These are phyloP conservation scores for Podospora comata DNA, from an alignment of 495 filamentous ascomycete species.

Conservation along the genomic window DNA sequence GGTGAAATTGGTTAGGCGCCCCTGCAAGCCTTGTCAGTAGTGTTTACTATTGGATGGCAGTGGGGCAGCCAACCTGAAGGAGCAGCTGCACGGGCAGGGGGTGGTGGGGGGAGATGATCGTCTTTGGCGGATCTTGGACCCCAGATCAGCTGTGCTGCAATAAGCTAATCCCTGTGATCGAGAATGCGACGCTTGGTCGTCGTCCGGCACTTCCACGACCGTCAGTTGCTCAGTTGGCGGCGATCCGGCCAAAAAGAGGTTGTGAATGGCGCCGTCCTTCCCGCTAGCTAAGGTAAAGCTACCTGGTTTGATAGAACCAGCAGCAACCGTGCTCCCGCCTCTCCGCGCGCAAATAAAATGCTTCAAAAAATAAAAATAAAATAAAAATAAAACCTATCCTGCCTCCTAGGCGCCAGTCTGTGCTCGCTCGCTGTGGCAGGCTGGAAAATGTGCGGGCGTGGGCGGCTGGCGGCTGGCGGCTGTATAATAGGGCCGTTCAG, in stretches of 20 bases:
- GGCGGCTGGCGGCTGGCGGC: too few relatives aligned
- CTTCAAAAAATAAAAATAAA: too few relatives aligned
- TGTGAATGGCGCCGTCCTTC: background rate
- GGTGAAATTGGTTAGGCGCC: conserved; percentile 19
- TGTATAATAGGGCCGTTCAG: background rate
- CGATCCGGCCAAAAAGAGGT: conserved; percentile 25
- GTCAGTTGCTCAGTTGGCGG: conserved; percentile 20
- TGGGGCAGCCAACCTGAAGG: conserved; percentile 16
- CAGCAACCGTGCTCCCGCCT: too few relatives aligned
- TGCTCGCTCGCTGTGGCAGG: background rate
- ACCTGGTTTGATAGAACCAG: too few relatives aligned
- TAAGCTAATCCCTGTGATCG: conserved; percentile 34
- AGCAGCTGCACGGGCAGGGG: conserved; percentile 23
- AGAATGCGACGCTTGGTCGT: conserved; percentile 17
- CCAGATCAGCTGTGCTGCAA: conserved; percentile 34
- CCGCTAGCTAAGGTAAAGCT: background rate
- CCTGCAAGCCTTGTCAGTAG: conserved; percentile 31
- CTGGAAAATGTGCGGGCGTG: background rate
- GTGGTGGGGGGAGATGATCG: conserved; percentile 23
- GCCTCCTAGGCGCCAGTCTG: background rate
- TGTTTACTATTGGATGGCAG: conserved; percentile 27
- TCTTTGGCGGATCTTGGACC: conserved; percentile 28
- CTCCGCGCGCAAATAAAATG: too few relatives aligned
- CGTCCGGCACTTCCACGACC: conserved; percentile 31
- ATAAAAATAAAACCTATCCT: background rate